Percentiles rank a stretch among this genome's conserved stretches.
phyloP scores from a whole-genome alignment of 2,329 filamentous ascomycete genomes.

The Pleurostoma richardsiae region DNA sequence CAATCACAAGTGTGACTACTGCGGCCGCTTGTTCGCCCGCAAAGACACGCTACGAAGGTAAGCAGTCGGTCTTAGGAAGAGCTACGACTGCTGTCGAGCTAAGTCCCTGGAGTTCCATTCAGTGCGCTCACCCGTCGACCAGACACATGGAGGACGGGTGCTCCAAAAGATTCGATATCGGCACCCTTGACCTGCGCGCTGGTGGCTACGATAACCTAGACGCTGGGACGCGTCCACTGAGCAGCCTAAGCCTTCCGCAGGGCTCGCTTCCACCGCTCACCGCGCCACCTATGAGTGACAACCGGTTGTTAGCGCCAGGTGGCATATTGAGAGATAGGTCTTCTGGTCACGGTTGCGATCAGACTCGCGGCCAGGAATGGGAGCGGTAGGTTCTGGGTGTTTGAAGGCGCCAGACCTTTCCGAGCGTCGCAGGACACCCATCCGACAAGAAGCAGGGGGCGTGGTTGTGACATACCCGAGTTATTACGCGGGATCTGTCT shows the following conservation, averaged over 20 bases:
- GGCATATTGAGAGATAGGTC: too few species aligned
- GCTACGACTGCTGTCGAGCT: too few species aligned
- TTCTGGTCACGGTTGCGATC: too few species aligned
- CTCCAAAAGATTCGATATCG: conserved; percentile 59
- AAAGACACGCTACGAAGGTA: conserved; percentile 81
- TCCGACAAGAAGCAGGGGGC: too few species aligned
- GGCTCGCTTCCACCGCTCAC: conserved; percentile 20
- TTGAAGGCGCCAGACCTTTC: too few species aligned
- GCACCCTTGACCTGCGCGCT: conserved; percentile 40
- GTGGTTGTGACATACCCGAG: too few species aligned
- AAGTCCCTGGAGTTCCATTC: neutral
- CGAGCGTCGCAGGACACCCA: too few species aligned
- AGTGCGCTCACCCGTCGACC: conserved; percentile 1
- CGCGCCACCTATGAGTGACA: conserved; percentile 13
- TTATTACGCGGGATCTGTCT: too few species aligned
- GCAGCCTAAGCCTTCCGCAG: conserved; percentile 11
- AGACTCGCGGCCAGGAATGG: too few species aligned
- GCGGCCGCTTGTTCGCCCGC: conserved; percentile 66
- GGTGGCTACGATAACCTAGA: conserved; percentile 19
- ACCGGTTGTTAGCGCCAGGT: too few species aligned
- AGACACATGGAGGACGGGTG: conserved; percentile 78
- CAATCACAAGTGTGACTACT: conserved; percentile 66
- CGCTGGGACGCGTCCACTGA: conserved; percentile 8
- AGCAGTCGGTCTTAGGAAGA: conserved; percentile 13
- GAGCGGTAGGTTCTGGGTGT: too few species aligned